phyloP scores from a whole-genome alignment of 108 stramenopile genomes.

The Fistulifera solaris region DNA sequence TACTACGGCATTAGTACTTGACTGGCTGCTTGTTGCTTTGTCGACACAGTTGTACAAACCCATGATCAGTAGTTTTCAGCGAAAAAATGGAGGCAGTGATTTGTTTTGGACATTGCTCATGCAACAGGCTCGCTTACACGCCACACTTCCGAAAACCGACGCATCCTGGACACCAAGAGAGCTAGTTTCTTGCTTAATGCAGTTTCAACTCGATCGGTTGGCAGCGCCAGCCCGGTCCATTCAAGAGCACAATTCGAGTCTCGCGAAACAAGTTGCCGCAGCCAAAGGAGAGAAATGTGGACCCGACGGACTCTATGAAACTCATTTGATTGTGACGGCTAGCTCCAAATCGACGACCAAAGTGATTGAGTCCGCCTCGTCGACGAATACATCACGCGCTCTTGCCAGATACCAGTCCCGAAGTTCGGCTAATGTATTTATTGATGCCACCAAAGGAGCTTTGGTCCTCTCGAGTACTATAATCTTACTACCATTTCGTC shows the following conservation, averaged over 20 bases:
- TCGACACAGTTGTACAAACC: slow-evolving; percentile 73
- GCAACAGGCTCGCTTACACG: slow-evolving; percentile 25
- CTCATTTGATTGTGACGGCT: slow-evolving; percentile 35
- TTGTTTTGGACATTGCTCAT: slow-evolving; percentile 37
- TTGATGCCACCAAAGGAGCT: slow-evolving; percentile 62
- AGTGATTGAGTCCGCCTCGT: neutral
- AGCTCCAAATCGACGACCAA: slow-evolving; percentile 18
- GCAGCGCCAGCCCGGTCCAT: slow-evolving; percentile 53
- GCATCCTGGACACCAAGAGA: slow-evolving; percentile 31
- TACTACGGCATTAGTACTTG: slow-evolving; percentile 35
- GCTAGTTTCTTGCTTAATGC: slow-evolving; percentile 33
- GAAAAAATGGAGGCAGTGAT: slow-evolving; percentile 12
- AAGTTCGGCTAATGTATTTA: slow-evolving; percentile 23
- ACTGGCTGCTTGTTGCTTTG: slow-evolving; percentile 52
- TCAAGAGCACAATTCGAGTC: slow-evolving; percentile 33
- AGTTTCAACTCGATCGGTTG: slow-evolving; percentile 51
- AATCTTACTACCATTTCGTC: slow-evolving; percentile 65
- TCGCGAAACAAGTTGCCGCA: slow-evolving; percentile 40
- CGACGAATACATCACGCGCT: neutral
- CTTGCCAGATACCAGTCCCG: neutral
- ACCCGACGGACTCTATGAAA: slow-evolving; percentile 74
- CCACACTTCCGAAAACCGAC: neutral
- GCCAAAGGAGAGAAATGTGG: slow-evolving; percentile 36
- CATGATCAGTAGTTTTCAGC: slow-evolving; percentile 37
- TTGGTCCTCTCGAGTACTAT: slow-evolving; percentile 45